These are phyloP conservation scores for Blastocystis sp. DNA, from an alignment of 352 stramenopile genomes.

Conservation along the genomic window DNA sequence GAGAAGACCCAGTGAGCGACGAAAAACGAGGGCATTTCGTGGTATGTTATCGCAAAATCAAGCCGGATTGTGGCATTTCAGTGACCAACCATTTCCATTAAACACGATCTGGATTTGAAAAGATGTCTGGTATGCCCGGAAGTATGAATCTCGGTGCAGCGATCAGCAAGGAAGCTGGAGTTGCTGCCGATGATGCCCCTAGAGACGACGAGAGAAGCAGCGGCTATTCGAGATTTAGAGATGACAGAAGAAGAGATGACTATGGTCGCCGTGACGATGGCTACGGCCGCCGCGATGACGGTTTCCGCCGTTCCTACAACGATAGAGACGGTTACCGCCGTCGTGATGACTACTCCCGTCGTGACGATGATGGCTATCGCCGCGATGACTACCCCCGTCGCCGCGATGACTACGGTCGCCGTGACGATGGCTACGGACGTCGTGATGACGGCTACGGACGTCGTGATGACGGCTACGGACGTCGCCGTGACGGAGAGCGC, in stretches of 20 bases:
- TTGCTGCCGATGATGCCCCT: not conserved
- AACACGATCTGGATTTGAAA: not conserved
- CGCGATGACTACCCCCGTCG: not conserved
- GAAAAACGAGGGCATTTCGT: not conserved
- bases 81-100: constrained; percentile 14
- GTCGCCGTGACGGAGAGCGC: not conserved
- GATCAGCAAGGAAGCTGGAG: not conserved
- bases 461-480: not conserved
- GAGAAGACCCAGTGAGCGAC: not conserved
- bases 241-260: not conserved
- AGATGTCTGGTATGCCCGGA: constrained; percentile 37
- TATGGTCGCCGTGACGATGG: not conserved
- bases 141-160: not conserved
- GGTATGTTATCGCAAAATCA: not conserved
- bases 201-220: not conserved
- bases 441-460: not conserved
- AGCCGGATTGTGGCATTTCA: not conserved
- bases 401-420: not conserved
- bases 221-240: not conserved
- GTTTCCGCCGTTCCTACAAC: not conserved
- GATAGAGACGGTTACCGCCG: not conserved
- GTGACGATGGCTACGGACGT: not conserved
- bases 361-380: constrained; percentile 4
- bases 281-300: not conserved
- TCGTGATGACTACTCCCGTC: not conserved